These are phyloP conservation scores for Diversispora eburnea DNA, from an alignment of 192 early-diverging fungal genomes.

Conservation along the genomic window DNA sequence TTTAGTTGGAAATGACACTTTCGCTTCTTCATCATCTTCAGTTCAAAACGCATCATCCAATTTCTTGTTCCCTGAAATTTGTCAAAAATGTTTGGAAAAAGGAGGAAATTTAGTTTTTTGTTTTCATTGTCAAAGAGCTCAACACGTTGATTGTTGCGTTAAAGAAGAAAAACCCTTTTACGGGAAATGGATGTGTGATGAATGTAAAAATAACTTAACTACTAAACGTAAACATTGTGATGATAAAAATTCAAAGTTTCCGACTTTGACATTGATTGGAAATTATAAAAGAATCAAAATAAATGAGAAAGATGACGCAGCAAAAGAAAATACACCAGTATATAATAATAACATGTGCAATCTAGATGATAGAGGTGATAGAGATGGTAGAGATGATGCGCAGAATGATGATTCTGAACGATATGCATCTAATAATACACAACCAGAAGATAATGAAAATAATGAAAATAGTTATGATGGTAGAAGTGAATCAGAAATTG, in stretches of 20 bases:
- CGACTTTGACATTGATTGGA: neutral
- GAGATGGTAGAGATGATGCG: neutral
- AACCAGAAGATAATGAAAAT: too few relatives aligned
- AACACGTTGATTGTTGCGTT: slow-evolving; percentile 1
- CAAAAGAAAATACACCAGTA: neutral
- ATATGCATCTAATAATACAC: too few relatives aligned
- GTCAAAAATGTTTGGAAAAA: slow-evolving; percentile 2
- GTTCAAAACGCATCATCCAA: neutral
- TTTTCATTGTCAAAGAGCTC: neutral
- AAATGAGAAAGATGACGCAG: neutral
- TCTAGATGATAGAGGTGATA: neutral
- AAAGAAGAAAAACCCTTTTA: slow-evolving; percentile 16
- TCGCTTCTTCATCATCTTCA: neutral
- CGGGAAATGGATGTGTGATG: neutral
- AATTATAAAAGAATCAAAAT: slow-evolving; percentile 6
- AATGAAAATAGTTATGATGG: neutral
- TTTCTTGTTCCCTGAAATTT: neutral
- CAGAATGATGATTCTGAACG: too few relatives aligned
- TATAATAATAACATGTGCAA: slow-evolving; percentile 1
- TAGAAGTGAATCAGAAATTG: slow-evolving; percentile 4
- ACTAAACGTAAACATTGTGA: slow-evolving; percentile 1
- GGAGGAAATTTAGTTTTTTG: neutral
- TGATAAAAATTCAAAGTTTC: neutral
- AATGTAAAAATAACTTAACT: neutral
- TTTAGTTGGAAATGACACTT: neutral